A percentile compares a stretch with the other conserved stretches of the same genome.
Conservation (phyloP, 2,329 filamentous ascomycete genomes). For the Sarocladium brachiariae region DNA sequence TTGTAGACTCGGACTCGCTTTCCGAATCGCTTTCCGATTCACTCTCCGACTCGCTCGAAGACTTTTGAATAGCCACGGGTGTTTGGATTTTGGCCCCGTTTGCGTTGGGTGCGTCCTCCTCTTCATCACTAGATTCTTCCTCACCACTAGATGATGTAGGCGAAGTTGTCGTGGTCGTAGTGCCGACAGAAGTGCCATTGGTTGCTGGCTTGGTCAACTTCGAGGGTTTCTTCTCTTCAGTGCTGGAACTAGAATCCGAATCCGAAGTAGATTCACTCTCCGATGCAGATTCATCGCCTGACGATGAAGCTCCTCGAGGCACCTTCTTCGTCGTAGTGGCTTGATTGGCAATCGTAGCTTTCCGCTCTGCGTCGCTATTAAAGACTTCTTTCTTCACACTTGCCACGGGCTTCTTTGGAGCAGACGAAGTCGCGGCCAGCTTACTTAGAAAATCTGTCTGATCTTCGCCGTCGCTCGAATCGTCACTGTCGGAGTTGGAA, state of each 20-base stretch:
- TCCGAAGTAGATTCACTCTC: constrained; percentile 13
- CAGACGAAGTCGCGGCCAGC: constrained; percentile 7
- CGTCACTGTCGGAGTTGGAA: constrained; percentile 23
- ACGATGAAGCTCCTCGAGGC: no score
- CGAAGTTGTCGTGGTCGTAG: constrained; percentile 14
- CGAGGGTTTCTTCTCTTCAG: background rate
- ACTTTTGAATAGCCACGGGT: background rate
- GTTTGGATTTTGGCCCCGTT: constrained; percentile 1
- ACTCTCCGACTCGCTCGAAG: constrained; percentile 10
- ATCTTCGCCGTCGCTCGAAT: constrained; percentile 24
- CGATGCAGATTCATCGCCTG: background rate
- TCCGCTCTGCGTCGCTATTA: constrained; percentile 34
- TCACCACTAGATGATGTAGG: constrained; percentile 8
- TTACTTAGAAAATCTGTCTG: constrained; percentile 22
- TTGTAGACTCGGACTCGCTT: no score
- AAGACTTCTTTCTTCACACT: constrained; percentile 30
- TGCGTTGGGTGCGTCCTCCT: background rate
- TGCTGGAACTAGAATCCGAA: constrained; percentile 17
- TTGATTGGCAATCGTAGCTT: constrained; percentile 19
- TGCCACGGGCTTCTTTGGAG: constrained; percentile 20
- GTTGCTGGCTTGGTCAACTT: constrained; percentile 15
- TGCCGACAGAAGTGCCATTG: constrained; percentile 19
- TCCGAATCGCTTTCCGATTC: constrained; percentile 11
- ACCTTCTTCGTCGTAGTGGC: background rate
- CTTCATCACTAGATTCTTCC: constrained; percentile 7